Evolutionary conservation across 2,329 filamentous ascomycete genomes (phyloP), one percentile per base, ranked within the genome.

Genomic region (Colletotrichum lentis): DNA sequence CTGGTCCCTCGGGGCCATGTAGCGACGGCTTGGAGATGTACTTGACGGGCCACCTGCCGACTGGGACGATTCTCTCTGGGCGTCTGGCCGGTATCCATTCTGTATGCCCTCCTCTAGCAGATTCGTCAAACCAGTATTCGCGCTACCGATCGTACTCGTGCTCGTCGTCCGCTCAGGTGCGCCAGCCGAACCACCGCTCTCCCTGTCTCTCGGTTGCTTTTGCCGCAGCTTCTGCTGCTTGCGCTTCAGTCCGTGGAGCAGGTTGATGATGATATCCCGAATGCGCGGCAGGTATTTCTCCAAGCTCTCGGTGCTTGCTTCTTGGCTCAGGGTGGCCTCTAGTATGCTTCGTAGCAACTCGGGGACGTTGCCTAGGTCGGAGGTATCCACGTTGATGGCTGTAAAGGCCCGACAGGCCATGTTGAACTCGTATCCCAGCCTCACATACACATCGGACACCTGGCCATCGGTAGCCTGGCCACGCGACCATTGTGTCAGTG

Each of bases 391-490:
- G 70, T 96, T 96, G 75, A 99, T 99, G 67, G 94, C 93, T 74
- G 93, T 93, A 80, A 99, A 99, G 70, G 96, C 95, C 64, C 96
- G 91, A 79, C 95, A 98, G 35, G 96, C 96, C 83, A 99, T 96
- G 80, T 99, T 99, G 85, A 99, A 99, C 80, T 99, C 96, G 80
- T 99, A 99, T 54, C 96, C 96, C 70, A 99, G 83, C 69, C 96
- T 91, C 69, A 99, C 96, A 77, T 99, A 99, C 73, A 99, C 96
- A 78, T 99, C 96, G 14, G 96, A 98, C 68, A 99, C 96, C 78
- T 98, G 93, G 70, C 91, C 92, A 80, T 99, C 96, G 71, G 93
- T 94, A 62, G 96, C 94, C 74, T 92, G 90, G 70, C 92, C 91
- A 65, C 95, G 92, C 68, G 96, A 99, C 96, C 96, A 99, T 84